A percentile compares a stretch with the other conserved stretches of the same genome.
phyloP scores from a whole-genome alignment of 2,329 filamentous ascomycete genomes.

The Exserohilum rostratum region DNA sequence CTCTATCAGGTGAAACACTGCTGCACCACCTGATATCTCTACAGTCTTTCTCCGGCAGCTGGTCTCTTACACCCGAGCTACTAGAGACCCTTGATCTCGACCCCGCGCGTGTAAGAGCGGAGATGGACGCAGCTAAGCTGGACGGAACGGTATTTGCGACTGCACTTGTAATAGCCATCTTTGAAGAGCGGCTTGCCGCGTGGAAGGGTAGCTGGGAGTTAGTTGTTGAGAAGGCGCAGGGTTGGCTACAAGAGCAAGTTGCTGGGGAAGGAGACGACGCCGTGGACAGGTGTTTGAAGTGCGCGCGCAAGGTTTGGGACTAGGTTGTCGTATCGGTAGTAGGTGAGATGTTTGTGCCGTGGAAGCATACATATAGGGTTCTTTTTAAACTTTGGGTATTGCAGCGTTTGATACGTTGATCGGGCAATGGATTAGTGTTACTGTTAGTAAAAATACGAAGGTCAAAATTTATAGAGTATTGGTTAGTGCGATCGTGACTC shows the following conservation, averaged over 20 bases:
- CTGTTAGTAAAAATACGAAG: no score
- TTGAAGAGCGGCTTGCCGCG: constrained; percentile 54
- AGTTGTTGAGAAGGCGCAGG: constrained; percentile 64
- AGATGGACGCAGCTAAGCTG: constrained; percentile 7
- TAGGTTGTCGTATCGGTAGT: neutral
- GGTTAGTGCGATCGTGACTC: no score
- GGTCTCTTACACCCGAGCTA: constrained; percentile 45
- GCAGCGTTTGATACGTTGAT: no score
- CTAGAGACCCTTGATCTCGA: neutral
- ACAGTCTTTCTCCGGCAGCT: constrained; percentile 64
- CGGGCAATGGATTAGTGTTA: no score
- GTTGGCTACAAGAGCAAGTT: constrained; percentile 42
- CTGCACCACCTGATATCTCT: constrained; percentile 58
- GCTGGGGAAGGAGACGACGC: neutral
- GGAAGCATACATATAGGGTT: no score
- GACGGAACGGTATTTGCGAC: constrained; percentile 40
- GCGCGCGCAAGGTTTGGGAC: neutral
- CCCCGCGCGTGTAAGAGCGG: neutral
- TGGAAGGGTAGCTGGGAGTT: constrained; percentile 68
- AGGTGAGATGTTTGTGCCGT: no score
- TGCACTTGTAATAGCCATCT: constrained; percentile 54
- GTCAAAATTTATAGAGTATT: no score
- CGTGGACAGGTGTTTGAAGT: neutral
- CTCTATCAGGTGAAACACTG: constrained; percentile 25
- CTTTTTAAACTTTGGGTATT: no score